These are phyloP conservation scores for Mycosphaerelloides madeirae DNA, from an alignment of 2,329 filamentous ascomycete genomes.

Conservation along the genomic window DNA sequence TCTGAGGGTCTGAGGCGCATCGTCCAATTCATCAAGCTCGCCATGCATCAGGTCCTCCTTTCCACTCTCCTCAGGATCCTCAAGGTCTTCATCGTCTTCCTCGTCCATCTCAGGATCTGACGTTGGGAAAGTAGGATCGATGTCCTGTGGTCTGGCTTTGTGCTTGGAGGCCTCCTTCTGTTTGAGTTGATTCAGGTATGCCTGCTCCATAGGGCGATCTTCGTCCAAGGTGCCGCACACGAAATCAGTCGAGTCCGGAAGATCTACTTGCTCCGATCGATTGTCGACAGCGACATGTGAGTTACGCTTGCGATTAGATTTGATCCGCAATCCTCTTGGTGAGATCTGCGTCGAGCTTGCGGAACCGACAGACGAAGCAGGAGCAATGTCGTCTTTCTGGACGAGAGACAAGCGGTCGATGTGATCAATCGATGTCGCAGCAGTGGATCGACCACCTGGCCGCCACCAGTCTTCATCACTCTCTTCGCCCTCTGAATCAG, in stretches of 20 bases:
- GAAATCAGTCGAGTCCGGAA: slow-evolving; percentile 97
- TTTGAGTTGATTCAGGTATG: slow-evolving; percentile 80
- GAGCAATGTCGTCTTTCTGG: slow-evolving; percentile 43
- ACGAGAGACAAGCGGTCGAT: slow-evolving; percentile 44
- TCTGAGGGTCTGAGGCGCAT: slow-evolving; percentile 14
- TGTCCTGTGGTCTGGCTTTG: slow-evolving; percentile 83
- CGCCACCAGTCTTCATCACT: slow-evolving; percentile 67
- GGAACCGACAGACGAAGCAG: slow-evolving; percentile 53
- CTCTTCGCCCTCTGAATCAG: slow-evolving; percentile 63
- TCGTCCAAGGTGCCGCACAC: slow-evolving; percentile 98
- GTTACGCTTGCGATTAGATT: slow-evolving; percentile 12
- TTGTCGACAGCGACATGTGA: slow-evolving; percentile 37
- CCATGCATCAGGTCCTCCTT: slow-evolving; percentile 62
- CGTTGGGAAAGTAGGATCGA: slow-evolving; percentile 93
- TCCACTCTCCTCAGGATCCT: slow-evolving; percentile 59
- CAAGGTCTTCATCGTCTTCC: slow-evolving; percentile 62
- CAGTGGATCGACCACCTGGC: slow-evolving; percentile 49
- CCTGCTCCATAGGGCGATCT: slow-evolving; percentile 88
- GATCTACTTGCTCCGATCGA: slow-evolving; percentile 53
- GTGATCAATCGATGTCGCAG: slow-evolving; percentile 52
- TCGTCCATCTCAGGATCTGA: slow-evolving; percentile 84
- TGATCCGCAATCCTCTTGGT: slow-evolving; percentile 11
- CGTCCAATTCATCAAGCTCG: slow-evolving; percentile 31
- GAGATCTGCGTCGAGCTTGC: slow-evolving; percentile 32
- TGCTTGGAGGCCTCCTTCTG: slow-evolving; percentile 77